phyloP scores from a whole-genome alignment of 768 basidiomycete species.

The Pholiota molesta region DNA sequence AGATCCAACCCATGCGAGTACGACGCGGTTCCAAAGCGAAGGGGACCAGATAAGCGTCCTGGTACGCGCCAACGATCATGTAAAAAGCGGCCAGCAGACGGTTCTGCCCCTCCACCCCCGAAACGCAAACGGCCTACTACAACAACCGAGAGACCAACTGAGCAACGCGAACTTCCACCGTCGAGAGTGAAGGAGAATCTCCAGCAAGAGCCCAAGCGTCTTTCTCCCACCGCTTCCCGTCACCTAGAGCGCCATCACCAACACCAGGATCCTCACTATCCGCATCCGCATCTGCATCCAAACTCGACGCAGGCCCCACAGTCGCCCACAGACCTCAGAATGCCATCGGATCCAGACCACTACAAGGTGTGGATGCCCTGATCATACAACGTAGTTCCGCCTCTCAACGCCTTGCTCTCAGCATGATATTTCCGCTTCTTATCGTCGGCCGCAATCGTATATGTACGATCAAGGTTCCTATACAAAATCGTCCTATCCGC shows the following conservation, averaged over 20 bases:
- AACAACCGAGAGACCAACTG: slow-evolving; percentile 30
- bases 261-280: slow-evolving; percentile 15
- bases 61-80: slow-evolving; percentile 83
- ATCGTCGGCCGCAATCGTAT: slow-evolving; percentile 34
- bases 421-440: slow-evolving; percentile 33
- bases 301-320: slow-evolving; percentile 18
- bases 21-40: slow-evolving; percentile 77
- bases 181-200: slow-evolving; percentile 45
- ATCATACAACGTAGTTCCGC: slow-evolving; percentile 3
- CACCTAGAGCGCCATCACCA: slow-evolving; percentile 7
- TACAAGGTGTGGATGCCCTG: slow-evolving; percentile 29
- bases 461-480: slow-evolving; percentile 40
- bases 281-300: slow-evolving; percentile 17
- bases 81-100: slow-evolving; percentile 75
- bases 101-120: slow-evolving; percentile 48
- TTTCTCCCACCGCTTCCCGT: slow-evolving; percentile 23
- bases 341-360: slow-evolving; percentile 28
- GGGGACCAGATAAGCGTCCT: slow-evolving; percentile 86
- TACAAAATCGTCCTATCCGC: slow-evolving; percentile 39
- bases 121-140: slow-evolving; percentile 55
- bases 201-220: slow-evolving; percentile 25
- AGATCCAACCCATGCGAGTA: slow-evolving; percentile 80
- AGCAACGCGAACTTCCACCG: slow-evolving; percentile 33
- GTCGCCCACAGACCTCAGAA: slow-evolving; percentile 32
- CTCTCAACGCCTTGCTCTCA: slow-evolving; percentile 9